Conservation (phyloP, 176 grass and related monocot species). For the Dendrocalamus sinicus region DNA sequence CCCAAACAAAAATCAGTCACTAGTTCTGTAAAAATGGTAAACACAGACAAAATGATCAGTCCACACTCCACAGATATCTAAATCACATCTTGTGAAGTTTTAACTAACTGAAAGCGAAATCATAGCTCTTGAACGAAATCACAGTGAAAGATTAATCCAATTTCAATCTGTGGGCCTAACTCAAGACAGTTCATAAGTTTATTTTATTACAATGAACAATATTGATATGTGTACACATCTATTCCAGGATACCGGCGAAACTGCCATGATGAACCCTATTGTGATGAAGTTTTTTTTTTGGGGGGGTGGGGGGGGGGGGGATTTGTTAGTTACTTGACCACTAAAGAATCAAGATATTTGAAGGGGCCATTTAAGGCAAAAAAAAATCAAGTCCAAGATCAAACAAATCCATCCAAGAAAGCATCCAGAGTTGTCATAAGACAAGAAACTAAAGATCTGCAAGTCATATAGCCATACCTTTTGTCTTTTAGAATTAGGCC, state of each 20-base stretch:
- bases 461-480: constrained; percentile 55
- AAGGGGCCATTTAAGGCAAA: not conserved
- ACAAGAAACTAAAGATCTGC: constrained; percentile 19
- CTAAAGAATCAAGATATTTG: not conserved
- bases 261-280: not conserved
- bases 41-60: not conserved
- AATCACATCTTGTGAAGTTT: not conserved
- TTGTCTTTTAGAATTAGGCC: constrained; percentile 80
- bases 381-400: constrained; percentile 3
- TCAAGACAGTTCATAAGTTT: not conserved
- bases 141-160: not conserved
- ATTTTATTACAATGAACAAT: not conserved
- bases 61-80: not conserved
- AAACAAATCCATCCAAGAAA: constrained; percentile 13
- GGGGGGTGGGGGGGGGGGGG: not conserved
- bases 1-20: constrained; percentile 30
- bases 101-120: not conserved
- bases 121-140: not conserved
- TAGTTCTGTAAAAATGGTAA: constrained; percentile 41
- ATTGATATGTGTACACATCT: not conserved
- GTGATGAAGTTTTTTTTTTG: not conserved
- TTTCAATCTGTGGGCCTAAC: not conserved
- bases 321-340: not conserved
- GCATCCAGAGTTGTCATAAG: not conserved
- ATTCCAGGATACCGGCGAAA: not conserved